phyloP scores from a whole-genome alignment of 2,329 filamentous ascomycete species.

The Penicillium sp. region DNA sequence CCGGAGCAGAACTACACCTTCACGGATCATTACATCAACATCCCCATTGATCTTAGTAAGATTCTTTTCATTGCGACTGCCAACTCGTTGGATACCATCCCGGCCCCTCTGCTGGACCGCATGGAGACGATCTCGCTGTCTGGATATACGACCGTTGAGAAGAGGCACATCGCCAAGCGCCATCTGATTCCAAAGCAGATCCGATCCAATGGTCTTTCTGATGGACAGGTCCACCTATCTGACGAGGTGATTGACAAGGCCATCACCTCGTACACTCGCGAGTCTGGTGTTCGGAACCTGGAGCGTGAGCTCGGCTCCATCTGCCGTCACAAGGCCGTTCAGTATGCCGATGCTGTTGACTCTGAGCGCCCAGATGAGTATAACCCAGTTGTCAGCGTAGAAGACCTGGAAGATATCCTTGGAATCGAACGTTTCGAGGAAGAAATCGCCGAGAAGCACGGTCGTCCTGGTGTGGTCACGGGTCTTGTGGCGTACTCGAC shows the following conservation, averaged over 20 bases:
- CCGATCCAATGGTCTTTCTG: conserved; percentile 78
- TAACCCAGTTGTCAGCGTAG: conserved; percentile 68
- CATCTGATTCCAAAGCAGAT: conserved; percentile 98
- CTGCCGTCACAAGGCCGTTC: conserved; percentile 91
- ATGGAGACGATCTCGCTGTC: conserved; percentile 96
- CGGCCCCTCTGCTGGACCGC: conserved; percentile 86
- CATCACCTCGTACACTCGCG: conserved; percentile 93
- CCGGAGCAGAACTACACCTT: conserved; percentile 96
- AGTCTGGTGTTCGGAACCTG: conserved; percentile 92
- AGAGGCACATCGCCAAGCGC: conserved; percentile 87
- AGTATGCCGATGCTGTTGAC: conserved; percentile 89
- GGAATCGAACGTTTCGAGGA: conserved; percentile 94
- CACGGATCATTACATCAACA: conserved; percentile 93
- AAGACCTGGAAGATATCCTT: conserved; percentile 85
- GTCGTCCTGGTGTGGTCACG: conserved; percentile 87
- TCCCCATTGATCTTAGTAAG: conserved; percentile 93
- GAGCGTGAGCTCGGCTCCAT: conserved; percentile 95
- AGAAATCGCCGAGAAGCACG: conserved; percentile 84
- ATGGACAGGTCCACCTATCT: conserved; percentile 73
- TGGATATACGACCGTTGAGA: conserved; percentile 96
- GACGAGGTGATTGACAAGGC: conserved; percentile 90
- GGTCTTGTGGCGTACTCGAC: conserved; percentile 93
- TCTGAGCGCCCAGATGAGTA: conserved; percentile 68
- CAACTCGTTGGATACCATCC: conserved; percentile 92
- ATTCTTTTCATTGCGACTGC: conserved; percentile 97